Evolutionary conservation across 306 rosid genomes (phyloP).

Genomic region (Trifolium pratense): DNA sequence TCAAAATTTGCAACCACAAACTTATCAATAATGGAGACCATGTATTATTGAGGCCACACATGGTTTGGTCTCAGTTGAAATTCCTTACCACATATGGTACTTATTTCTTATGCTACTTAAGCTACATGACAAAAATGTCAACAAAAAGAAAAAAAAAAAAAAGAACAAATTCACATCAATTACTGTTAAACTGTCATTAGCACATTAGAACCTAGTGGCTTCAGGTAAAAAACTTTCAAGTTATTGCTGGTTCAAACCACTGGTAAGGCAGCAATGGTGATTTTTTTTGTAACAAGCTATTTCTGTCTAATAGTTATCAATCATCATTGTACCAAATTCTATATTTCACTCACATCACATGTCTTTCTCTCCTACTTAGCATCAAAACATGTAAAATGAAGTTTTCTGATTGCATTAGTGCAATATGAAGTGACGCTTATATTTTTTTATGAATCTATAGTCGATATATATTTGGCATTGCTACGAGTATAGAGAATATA

Average conservation of each 20-base stretch:
- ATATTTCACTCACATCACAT: not conserved
- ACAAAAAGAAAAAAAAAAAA: not conserved
- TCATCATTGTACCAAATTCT: not conserved
- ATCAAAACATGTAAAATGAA: not conserved
- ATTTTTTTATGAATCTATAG: too few relatives aligned
- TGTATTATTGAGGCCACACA: too few relatives aligned
- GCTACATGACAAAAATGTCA: not conserved
- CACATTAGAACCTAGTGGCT: too few relatives aligned
- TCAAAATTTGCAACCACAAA: too few relatives aligned
- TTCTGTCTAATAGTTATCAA: too few relatives aligned
- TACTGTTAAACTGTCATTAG: too few relatives aligned
- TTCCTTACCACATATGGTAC: not conserved
- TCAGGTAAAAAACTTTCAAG: too few relatives aligned
- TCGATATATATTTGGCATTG: not conserved
- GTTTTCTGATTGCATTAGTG: not conserved
- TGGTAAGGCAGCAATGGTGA: too few relatives aligned
- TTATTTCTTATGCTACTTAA: not conserved
- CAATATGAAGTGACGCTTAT: not conserved
- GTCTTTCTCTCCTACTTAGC: not conserved
- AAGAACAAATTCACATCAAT: too few relatives aligned
- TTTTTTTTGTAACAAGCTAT: too few relatives aligned
- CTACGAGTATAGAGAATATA: not conserved
- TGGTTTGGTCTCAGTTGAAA: slow-evolving; percentile 25
- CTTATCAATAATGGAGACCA: too few relatives aligned
- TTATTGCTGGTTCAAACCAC: too few relatives aligned